phyloP scores from a whole-genome alignment of 345 rosid genomes.

The Linum lewisii region DNA sequence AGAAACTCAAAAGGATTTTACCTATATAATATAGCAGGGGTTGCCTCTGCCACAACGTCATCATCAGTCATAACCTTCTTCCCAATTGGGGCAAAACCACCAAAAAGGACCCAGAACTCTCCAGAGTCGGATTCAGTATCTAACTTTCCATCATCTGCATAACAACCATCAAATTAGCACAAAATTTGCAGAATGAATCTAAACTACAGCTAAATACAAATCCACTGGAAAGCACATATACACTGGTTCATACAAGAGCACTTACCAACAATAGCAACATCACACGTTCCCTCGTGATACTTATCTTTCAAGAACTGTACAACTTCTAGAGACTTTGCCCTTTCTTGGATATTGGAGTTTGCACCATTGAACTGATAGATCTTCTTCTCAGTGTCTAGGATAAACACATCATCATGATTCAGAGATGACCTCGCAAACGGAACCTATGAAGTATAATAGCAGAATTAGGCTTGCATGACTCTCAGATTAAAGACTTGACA shows the following conservation, averaged over 20 bases:
- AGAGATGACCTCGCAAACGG: conserved; percentile 90
- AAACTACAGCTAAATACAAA: too few species aligned
- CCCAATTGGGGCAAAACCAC: conserved; percentile 94
- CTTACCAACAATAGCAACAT: conserved; percentile 85
- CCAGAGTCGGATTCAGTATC: conserved; percentile 96
- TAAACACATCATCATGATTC: conserved; percentile 98
- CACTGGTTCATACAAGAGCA: conserved; percentile 9
- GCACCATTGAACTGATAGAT: conserved; percentile 97
- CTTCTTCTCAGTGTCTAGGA: conserved; percentile 71
- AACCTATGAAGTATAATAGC: conserved; percentile 43
- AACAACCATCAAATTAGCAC: conserved; percentile 17
- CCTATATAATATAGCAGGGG: conserved; percentile 75
- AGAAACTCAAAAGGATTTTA: conserved; percentile 16
- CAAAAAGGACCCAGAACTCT: conserved; percentile 89
- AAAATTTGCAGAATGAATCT: conserved; percentile 7
- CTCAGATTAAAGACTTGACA: conserved; percentile 6
- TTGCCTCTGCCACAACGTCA: conserved; percentile 58
- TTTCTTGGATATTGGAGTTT: conserved; percentile 95
- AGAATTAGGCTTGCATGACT: conserved; percentile 16
- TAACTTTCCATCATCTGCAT: conserved; percentile 76
- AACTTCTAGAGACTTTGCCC: conserved; percentile 94
- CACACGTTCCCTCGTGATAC: conserved; percentile 73
- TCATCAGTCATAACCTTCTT: conserved; percentile 75
- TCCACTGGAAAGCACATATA: not conserved
- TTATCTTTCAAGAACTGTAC: conserved; percentile 87